phyloP scores from a whole-genome alignment of 768 basidiomycete genomes.

The Leccinum truebloodii region DNA sequence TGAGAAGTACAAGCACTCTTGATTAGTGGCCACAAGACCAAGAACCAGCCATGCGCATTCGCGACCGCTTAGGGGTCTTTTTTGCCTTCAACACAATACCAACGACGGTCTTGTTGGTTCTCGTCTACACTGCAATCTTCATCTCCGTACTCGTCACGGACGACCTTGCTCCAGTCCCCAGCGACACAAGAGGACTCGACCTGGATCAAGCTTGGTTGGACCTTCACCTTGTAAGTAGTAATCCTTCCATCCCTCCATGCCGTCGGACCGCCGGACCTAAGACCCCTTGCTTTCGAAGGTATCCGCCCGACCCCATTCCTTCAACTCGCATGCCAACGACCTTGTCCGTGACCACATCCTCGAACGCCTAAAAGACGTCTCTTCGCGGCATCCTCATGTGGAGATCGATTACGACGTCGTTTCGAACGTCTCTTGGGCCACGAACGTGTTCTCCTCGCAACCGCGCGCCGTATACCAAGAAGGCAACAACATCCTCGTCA shows the following conservation, averaged over 20 bases:
- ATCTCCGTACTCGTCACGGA: constrained; percentile 49
- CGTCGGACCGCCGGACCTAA: not conserved
- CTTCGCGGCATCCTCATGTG: constrained; percentile 45
- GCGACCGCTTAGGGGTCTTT: constrained; percentile 23
- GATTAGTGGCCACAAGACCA: not conserved
- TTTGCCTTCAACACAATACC: constrained; percentile 44
- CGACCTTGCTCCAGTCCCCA: constrained; percentile 46
- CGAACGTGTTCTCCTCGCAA: constrained; percentile 13
- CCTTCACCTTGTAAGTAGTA: constrained; percentile 48
- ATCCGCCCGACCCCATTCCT: constrained; percentile 70
- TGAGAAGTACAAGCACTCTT: not conserved
- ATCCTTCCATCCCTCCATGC: no score
- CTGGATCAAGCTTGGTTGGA: constrained; percentile 58
- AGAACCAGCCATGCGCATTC: constrained; percentile 25
- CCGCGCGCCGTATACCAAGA: constrained; percentile 54
- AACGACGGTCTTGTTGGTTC: constrained; percentile 45
- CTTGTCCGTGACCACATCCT: constrained; percentile 61
- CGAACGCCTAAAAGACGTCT: constrained; percentile 49
- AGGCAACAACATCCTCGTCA: constrained; percentile 67
- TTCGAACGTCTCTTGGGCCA: constrained; percentile 52
- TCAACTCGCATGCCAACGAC: constrained; percentile 77
- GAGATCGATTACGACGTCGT: constrained; percentile 51
- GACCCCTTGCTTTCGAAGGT: constrained; percentile 41
- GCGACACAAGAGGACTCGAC: constrained; percentile 45
- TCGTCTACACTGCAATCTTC: constrained; percentile 52